These are phyloP conservation scores for Lentinus tigrinus DNA, from an alignment of 768 basidiomycete genomes.

Conservation along the genomic window DNA sequence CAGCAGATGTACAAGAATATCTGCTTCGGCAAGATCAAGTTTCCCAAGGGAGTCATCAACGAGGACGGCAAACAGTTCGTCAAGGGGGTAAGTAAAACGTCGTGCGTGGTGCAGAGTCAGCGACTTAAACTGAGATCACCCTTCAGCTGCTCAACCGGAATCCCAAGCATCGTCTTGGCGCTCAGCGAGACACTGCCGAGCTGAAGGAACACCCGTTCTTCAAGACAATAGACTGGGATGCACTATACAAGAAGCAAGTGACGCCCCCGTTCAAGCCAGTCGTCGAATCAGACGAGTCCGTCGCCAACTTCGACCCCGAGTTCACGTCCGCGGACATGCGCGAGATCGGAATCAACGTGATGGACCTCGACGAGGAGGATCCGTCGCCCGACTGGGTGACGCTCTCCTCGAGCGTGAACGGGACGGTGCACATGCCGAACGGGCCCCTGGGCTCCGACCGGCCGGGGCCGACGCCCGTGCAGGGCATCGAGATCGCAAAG, in stretches of 20 bases:
- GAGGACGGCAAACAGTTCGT: slow-evolving; percentile 99
- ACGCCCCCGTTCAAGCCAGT: slow-evolving; percentile 97
- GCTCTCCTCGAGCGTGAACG: slow-evolving; percentile 34
- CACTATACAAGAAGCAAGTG: slow-evolving; percentile 82
- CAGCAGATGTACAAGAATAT: slow-evolving; percentile 99
- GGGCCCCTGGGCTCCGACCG: slow-evolving; percentile 64
- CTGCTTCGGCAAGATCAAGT: slow-evolving; percentile 98
- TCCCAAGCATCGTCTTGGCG: slow-evolving; percentile 95
- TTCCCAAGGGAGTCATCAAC: slow-evolving; percentile 94
- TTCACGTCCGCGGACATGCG: slow-evolving; percentile 92
- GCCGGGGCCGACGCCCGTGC: slow-evolving; percentile 18
- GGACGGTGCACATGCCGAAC: slow-evolving; percentile 61
- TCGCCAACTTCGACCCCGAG: slow-evolving; percentile 97
- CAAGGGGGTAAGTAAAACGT: slow-evolving; percentile 76
- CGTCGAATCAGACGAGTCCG: slow-evolving; percentile 97
- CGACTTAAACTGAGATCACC: not conserved
- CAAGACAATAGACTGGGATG: slow-evolving; percentile 86
- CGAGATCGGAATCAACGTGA: slow-evolving; percentile 50
- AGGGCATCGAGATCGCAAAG: slow-evolving; percentile 52
- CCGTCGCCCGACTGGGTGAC: slow-evolving; percentile 72
- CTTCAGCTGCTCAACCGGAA: slow-evolving; percentile 92
- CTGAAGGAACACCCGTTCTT: slow-evolving; percentile 97
- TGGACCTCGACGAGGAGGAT: slow-evolving; percentile 49
- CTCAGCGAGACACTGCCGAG: slow-evolving; percentile 86
- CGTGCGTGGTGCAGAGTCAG: not conserved